Percentiles rank a stretch among this genome's conserved stretches.
Evolutionary conservation across 306 rosid species (phyloP).

Genomic region (Biancaea sappan): DNA sequence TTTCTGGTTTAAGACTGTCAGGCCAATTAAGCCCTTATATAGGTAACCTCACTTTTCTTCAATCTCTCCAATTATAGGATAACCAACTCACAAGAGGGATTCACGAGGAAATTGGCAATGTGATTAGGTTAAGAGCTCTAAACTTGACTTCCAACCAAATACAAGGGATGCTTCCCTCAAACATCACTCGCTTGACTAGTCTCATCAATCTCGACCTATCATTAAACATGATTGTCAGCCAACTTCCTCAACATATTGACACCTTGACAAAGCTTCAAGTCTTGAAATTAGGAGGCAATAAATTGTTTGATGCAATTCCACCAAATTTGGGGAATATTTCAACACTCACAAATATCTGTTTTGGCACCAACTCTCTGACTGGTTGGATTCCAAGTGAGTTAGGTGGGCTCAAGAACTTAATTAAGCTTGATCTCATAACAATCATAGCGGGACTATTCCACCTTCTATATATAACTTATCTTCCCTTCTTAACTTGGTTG

Average conservation of each 20-base stretch:
- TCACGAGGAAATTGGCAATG: slow-evolving; percentile 47
- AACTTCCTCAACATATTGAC: slow-evolving; percentile 45
- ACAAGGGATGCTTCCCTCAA: slow-evolving; percentile 49
- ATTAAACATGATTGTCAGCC: too few species aligned
- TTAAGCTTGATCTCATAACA: slow-evolving; percentile 60
- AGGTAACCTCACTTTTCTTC: slow-evolving; percentile 63
- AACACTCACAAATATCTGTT: slow-evolving; percentile 46
- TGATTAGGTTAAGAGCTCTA: slow-evolving; percentile 45
- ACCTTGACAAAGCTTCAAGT: slow-evolving; percentile 50
- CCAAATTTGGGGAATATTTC: slow-evolving; percentile 58
- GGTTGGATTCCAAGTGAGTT: slow-evolving; percentile 60
- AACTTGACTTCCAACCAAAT: slow-evolving; percentile 57
- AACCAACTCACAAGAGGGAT: too few species aligned
- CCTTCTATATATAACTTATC: slow-evolving; percentile 54
- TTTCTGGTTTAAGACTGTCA: slow-evolving; percentile 49
- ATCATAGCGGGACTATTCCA: slow-evolving; percentile 60
- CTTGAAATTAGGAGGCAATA: slow-evolving; percentile 54
- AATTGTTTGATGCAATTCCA: slow-evolving; percentile 54
- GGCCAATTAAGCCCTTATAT: slow-evolving; percentile 55
- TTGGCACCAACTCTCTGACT: slow-evolving; percentile 60
- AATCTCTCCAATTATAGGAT: too few species aligned
- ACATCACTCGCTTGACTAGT: slow-evolving; percentile 40
- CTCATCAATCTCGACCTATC: slow-evolving; percentile 53
- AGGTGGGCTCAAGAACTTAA: slow-evolving; percentile 47
- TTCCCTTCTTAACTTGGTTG: slow-evolving; percentile 51